These are phyloP conservation scores for Neopestalotiopsis sp. DNA, from an alignment of 2,329 filamentous ascomycete genomes.

Conservation along the genomic window DNA sequence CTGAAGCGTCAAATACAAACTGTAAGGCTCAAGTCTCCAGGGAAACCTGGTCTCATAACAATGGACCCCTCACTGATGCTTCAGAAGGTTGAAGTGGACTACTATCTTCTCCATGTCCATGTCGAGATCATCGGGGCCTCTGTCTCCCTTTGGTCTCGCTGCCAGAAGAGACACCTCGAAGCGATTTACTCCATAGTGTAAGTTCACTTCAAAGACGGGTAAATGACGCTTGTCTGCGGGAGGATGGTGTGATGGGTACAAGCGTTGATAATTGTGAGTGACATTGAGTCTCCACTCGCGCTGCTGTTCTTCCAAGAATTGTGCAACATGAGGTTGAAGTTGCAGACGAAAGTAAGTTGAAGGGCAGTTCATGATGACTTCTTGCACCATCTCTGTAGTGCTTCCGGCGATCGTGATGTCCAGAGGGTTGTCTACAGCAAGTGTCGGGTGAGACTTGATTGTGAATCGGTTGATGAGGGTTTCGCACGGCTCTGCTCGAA, in stretches of 20 bases:
- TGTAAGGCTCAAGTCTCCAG: neutral
- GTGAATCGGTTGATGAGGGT: conserved; percentile 35
- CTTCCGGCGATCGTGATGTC: conserved; percentile 69
- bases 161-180: conserved; percentile 81
- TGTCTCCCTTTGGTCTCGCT: conserved; percentile 65
- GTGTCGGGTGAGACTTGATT: conserved; percentile 59
- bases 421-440: conserved; percentile 66
- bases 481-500: conserved; percentile 30
- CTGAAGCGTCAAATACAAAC: neutral
- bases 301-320: conserved; percentile 61
- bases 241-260: conserved; percentile 46
- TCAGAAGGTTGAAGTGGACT: conserved; percentile 71
- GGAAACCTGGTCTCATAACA: neutral
- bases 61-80: conserved; percentile 21
- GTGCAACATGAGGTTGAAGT: conserved; percentile 68
- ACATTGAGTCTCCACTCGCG: conserved; percentile 81
- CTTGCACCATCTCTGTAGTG: conserved; percentile 70
- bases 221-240: conserved; percentile 60
- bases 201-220: conserved; percentile 75
- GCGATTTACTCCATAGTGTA: conserved; percentile 76
- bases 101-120: conserved; percentile 81
- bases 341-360: conserved; percentile 72
- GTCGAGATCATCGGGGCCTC: conserved; percentile 61
- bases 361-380: conserved; percentile 73
- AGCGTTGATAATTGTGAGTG: conserved; percentile 68